Conservation (phyloP, 2,329 filamentous ascomycete species). For the Thielaviopsis populi region DNA sequence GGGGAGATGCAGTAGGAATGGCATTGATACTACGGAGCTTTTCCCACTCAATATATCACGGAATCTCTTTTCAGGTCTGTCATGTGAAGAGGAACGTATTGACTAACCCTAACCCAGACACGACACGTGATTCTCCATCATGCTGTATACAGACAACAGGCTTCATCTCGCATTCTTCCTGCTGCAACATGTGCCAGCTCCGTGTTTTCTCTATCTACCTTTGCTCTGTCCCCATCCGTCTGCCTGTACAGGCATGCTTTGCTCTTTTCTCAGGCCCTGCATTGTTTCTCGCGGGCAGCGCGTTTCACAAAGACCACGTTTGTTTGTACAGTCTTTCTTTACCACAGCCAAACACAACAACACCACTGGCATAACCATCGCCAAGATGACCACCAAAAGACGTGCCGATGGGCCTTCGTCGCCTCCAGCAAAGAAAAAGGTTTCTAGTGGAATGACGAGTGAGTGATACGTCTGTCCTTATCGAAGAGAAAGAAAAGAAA, state of each 20-base stretch:
- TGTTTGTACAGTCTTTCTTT: not conserved
- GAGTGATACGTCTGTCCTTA: not conserved
- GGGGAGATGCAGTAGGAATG: not conserved
- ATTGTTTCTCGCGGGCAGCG: not conserved
- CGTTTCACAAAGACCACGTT: no score
- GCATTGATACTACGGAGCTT: not conserved
- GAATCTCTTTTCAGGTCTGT: no score
- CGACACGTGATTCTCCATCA: no score
- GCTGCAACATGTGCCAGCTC: no score
- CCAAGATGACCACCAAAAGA: slow-evolving; percentile 10
- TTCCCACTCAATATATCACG: not conserved
- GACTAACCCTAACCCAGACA: no score
- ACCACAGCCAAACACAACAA: not conserved
- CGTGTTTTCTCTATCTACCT: not conserved
- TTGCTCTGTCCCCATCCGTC: not conserved
- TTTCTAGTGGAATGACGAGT: slow-evolving; percentile 5
- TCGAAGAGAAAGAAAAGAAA: not conserved
- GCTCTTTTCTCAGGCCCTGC: not conserved
- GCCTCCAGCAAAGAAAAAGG: slow-evolving; percentile 12
- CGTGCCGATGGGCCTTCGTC: slow-evolving; percentile 2
- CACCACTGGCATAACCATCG: not conserved
- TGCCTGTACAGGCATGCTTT: not conserved
- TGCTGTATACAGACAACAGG: no score
- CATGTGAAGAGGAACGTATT: no score
- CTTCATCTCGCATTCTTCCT: no score